Evolutionary conservation across 2,329 filamentous ascomycete species (phyloP), one percentile per base, ranked within the genome.

Genomic region (Sarocladiaceae sp.): DNA sequence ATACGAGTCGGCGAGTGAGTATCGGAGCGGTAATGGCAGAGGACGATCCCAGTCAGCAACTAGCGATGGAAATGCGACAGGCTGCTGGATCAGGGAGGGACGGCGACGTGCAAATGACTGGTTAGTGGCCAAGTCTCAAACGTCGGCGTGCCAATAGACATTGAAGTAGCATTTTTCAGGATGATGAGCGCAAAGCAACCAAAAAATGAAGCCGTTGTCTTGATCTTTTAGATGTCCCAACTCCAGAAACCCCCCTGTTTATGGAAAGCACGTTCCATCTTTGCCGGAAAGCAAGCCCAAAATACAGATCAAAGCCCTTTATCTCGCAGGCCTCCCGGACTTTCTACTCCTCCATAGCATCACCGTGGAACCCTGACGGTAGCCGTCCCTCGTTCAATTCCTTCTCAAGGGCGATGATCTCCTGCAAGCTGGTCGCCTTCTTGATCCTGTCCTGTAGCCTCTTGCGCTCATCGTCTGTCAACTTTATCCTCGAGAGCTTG

Each of bases 391-490:
- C 93, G 56, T 89, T 88, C 58, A 97, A 72, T 69, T 94, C 90
- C 75, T 93, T 96, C 75, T 99, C 94, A 65, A 99, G 69, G 59
- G 83, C 80, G 53, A 90, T 86, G 65, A 99, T 95, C 73, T 97
- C 94, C 60, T 91, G 87, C 63, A 99, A 68, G 64, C 87, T 96
- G 67, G 87, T 91, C 5, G 94, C 93, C 63, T 89, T 90, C 70
- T 84, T 84, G 68, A 99, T 96, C 72, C 93, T 79, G 63, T 90
- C 86, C 71, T 95, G 86, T 55, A 97, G 82, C 57, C 83, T 82
- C 76, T 87, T 87, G 75, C 87, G 88, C 79, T 99, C 94, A 64
- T 85, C 85, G 33, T 93, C 90, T 3, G 92, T 97, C 59, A 96
- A 76, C 71, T 92, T 89, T 61, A 93, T 87, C 50, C 87, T 81